Conservation (phyloP, 768 basidiomycete species). For the Rhizopogon sp. region DNA sequence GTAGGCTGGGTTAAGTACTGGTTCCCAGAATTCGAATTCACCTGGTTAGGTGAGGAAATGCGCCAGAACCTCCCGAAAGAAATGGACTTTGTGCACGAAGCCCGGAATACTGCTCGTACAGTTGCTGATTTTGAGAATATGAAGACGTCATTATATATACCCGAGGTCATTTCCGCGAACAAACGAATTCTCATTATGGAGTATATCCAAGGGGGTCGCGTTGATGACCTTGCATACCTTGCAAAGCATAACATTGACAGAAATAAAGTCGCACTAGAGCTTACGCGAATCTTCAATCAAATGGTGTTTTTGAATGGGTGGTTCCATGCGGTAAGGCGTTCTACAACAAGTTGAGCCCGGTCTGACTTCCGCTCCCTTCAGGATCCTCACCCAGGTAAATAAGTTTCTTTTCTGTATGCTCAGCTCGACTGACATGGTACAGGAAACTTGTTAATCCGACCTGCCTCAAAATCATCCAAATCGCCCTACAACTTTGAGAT, state of each 20-base stretch:
- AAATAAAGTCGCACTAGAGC: slow-evolving; percentile 88
- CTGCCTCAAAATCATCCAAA: slow-evolving; percentile 51
- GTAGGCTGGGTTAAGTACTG: slow-evolving; percentile 81
- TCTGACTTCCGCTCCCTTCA: slow-evolving; percentile 21
- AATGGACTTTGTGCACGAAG: slow-evolving; percentile 93
- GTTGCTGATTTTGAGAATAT: slow-evolving; percentile 63
- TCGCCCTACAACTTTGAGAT: slow-evolving; percentile 97
- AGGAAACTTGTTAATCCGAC: slow-evolving; percentile 91
- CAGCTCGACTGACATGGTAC: slow-evolving; percentile 4
- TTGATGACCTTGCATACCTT: slow-evolving; percentile 85
- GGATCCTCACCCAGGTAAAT: slow-evolving; percentile 82
- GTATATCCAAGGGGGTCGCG: slow-evolving; percentile 82
- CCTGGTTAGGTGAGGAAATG: slow-evolving; percentile 95
- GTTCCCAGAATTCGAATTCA: slow-evolving; percentile 96
- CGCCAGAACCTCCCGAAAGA: slow-evolving; percentile 85
- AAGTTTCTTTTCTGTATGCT: not conserved
- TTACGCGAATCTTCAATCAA: slow-evolving; percentile 84
- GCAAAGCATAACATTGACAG: slow-evolving; percentile 81
- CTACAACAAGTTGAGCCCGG: not conserved
- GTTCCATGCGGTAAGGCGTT: slow-evolving; percentile 67
- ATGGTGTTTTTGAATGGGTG: slow-evolving; percentile 97
- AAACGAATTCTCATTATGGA: slow-evolving; percentile 94
- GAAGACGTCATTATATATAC: slow-evolving; percentile 83
- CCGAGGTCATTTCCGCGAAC: slow-evolving; percentile 70
- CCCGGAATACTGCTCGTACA: slow-evolving; percentile 74